Conservation (phyloP, 2,329 filamentous ascomycete genomes). For the Macroventuria anomochaeta region DNA sequence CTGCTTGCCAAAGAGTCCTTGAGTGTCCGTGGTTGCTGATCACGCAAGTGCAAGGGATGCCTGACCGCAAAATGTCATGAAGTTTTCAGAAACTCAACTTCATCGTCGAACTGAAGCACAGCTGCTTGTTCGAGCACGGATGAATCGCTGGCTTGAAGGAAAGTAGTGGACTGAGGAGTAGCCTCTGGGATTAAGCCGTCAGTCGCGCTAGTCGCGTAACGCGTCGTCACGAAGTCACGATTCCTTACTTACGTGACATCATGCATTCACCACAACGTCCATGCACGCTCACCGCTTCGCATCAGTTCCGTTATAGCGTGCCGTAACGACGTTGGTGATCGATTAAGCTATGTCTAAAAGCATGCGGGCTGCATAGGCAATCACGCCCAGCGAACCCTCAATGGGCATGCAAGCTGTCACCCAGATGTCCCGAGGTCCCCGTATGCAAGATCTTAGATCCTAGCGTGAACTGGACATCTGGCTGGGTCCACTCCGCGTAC, state of each 20-base stretch:
- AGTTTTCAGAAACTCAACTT: background rate
- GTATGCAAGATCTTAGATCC: background rate
- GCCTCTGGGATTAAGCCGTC: background rate
- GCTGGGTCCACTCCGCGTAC: background rate
- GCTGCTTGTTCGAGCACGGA: background rate
- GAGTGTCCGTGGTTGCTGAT: background rate
- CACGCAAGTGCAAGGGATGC: background rate
- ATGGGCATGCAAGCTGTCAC: background rate
- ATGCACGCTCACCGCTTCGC: background rate
- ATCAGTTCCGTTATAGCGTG: background rate
- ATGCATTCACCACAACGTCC: background rate
- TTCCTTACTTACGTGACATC: slow-evolving; percentile 2
- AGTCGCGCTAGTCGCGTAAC: slow-evolving; percentile 12
- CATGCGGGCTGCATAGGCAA: background rate
- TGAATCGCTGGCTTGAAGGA: background rate
- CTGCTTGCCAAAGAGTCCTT: background rate
- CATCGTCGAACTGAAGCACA: background rate
- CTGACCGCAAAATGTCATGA: background rate
- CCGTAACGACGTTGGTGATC: background rate
- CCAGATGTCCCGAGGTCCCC: background rate
- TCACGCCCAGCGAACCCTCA: background rate
- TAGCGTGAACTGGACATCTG: slow-evolving; percentile 4
- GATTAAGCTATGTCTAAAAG: background rate
- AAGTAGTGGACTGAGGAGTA: background rate
- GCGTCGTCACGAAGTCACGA: slow-evolving; percentile 16